Evolutionary conservation across 2,329 filamentous ascomycete species (phyloP), one percentile per base, ranked within the genome.

Genomic region (Magnaporthiopsis rhizophila): DNA sequence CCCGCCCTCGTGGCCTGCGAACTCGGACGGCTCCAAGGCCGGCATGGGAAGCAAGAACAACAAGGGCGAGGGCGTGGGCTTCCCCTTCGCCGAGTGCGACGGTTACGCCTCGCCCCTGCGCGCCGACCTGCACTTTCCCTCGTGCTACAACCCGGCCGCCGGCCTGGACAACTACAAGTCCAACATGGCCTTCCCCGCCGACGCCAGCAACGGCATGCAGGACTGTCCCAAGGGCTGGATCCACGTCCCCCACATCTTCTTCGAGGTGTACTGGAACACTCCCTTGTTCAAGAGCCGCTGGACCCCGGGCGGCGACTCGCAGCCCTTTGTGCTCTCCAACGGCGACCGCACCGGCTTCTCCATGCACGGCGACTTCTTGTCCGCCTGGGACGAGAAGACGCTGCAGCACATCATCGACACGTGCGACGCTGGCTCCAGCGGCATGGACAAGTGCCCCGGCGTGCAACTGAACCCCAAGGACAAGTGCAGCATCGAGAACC

Each of bases 291-390:
- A 74, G 65, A 75, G 77, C 69, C 79, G 81, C 70, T 86, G 84
- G 83, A 78, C 78, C n/a, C 76, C 78, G 59, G 78, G 81, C 68
- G 78, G 81, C 66, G 84, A 82, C 69, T 72, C 71, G 30, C 83
- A 85, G 76, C 87, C 86, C 13, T 91, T 91, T 70, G 85, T 91
- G 64, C 83, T 90, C 58, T 79, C 88, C 68, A 87, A 86, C 71
- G 89, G 89, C 59, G 89, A 92, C 65, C 78, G 81, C 26, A 90
- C 89, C 13, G 89, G 89, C 64, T 91, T 84, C 77, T 85, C 85
- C 69, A 82, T 83, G 66, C 89, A 92, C 75, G 88, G 81, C 61
- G 89, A 92, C 74, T 92, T 92, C 77, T 75, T 89, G 68, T 85
- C 89, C 67, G 89, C 84, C 21, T 92, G 90, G 90, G 85, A 92